Base-by-base conservation (phyloP, 805 yeast genomes). In the Wickerhamiella vanderwaltii region DNA sequence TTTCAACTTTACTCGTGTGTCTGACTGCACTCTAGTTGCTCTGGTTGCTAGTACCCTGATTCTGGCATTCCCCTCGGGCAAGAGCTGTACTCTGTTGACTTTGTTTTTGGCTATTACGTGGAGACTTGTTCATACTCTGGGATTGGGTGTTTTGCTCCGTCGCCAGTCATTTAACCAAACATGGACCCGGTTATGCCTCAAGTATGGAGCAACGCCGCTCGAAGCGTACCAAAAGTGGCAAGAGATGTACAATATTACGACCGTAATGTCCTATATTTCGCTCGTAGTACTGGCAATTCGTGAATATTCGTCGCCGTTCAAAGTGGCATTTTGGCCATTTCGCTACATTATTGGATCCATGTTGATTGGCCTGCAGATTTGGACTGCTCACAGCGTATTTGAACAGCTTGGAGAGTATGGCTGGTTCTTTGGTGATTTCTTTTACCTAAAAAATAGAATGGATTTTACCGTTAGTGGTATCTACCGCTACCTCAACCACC, bases 391-490 rank as follows among this genome's bases (percentile, higher is more conserved):
- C 18, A 79, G 84, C 23, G 79, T 81, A 28, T 68, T 75, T 48
- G 72, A 73, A 33, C 75, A 81, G 38, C 74, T 82, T 48, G 88
- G 88, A 2, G 79, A 79, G 46, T 80, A 77, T 59, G 91, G 93
- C n/a, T 82, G 91, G 91, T 82, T 81, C 53, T 82, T 78, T 57
- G 93, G 94, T 44, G 94, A 82, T 58, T 82, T 82, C 60, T 82
- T 81, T 59, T 43, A 40, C 34, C 62, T 79, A 44, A 74, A 80
- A 16, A 65, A 64, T 18, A 66, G 65, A 43, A 60, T 71, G 6
- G 65, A 66, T 48, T 65, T 82, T 50, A 75, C 87, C 0, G 78
- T 78, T 48, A 79, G 82, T 25, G 94, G 94, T 38, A 81, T 82
- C 29, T 82, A 82, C 56, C 72, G 88, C 49, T 82, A 80, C 58